Evolutionary conservation across 2,329 filamentous ascomycete genomes (phyloP).

Genomic region (Fusarium penzigii): DNA sequence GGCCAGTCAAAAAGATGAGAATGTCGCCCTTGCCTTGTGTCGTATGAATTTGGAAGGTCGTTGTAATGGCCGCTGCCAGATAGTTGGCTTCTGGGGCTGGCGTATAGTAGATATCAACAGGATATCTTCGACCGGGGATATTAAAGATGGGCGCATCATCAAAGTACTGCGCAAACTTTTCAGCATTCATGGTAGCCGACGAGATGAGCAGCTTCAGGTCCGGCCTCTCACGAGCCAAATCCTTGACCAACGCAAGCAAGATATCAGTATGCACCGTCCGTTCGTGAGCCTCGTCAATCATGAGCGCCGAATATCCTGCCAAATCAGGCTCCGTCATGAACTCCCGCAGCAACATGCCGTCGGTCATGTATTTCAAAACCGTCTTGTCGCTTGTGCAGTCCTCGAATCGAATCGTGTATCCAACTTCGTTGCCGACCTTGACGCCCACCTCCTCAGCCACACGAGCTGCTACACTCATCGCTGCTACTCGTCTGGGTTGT

Average conservation of each 20-base stretch:
- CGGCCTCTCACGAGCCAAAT: slow-evolving; percentile 77
- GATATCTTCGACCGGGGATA: slow-evolving; percentile 84
- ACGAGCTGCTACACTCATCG: slow-evolving; percentile 96
- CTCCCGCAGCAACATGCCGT: slow-evolving; percentile 90
- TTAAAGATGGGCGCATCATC: slow-evolving; percentile 93
- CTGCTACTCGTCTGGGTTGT: slow-evolving; percentile 90
- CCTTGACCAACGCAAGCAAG: slow-evolving; percentile 82
- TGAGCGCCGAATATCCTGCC: slow-evolving; percentile 79
- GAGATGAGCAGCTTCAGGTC: slow-evolving; percentile 91
- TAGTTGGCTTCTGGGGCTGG: slow-evolving; percentile 93
- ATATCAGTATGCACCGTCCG: slow-evolving; percentile 90
- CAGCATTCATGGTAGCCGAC: slow-evolving; percentile 90
- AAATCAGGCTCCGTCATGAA: slow-evolving; percentile 88
- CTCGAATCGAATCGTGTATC: slow-evolving; percentile 94
- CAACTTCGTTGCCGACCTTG: slow-evolving; percentile 88
- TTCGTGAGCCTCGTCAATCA: slow-evolving; percentile 98
- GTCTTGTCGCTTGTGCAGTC: slow-evolving; percentile 91
- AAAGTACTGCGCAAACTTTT: slow-evolving; percentile 90
- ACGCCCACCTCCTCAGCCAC: slow-evolving; percentile 93
- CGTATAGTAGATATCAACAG: slow-evolving; percentile 90
- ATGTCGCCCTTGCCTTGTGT: slow-evolving; percentile 86
- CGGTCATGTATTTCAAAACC: slow-evolving; percentile 92
- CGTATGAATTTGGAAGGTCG: slow-evolving; percentile 92
- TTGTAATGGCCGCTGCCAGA: slow-evolving; percentile 85
- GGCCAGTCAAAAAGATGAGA: slow-evolving; percentile 89